phyloP scores from a whole-genome alignment of 2,329 filamentous ascomycete genomes.

The Knufia petricola region DNA sequence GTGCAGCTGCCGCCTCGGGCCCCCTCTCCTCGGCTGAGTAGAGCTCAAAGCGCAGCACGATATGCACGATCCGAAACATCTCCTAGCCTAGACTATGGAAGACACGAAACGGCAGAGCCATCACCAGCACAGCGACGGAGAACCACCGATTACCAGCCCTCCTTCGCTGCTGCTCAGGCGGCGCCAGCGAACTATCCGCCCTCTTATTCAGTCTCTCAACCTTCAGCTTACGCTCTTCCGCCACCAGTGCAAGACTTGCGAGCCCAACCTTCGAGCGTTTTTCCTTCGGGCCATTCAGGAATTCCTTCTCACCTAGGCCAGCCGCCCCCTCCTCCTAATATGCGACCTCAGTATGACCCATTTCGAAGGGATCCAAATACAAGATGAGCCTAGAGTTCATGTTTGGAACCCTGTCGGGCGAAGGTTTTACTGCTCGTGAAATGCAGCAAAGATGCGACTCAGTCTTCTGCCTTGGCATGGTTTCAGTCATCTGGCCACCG shows the following conservation, averaged over 20 bases:
- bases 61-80: conserved; percentile 9
- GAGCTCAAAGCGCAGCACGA: conserved; percentile 2
- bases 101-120: conserved; percentile 15
- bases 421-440: conserved; percentile 2
- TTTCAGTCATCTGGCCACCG: background rate
- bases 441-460: conserved; percentile 6
- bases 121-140: conserved; percentile 18
- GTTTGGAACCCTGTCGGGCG: background rate
- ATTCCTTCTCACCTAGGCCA: conserved; percentile 11
- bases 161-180: conserved; percentile 10
- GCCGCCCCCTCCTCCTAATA: conserved; percentile 9
- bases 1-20: conserved; percentile 23
- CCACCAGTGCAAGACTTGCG: conserved; percentile 11
- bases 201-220: background rate
- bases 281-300: conserved; percentile 1
- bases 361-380: conserved; percentile 16
- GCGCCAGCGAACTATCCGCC: conserved; percentile 5
- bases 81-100: conserved; percentile 13
- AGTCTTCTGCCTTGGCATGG: background rate
- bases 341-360: conserved; percentile 18
- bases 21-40: conserved; percentile 16
- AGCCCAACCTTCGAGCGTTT: conserved; percentile 9
- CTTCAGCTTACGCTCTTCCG: conserved; percentile 10
- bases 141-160: conserved; percentile 20
- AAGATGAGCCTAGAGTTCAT: background rate